Percentiles rank a stretch among this genome's conserved stretches.
phyloP scores from a whole-genome alignment of 768 basidiomycete species.

The Boletellus ananas region DNA sequence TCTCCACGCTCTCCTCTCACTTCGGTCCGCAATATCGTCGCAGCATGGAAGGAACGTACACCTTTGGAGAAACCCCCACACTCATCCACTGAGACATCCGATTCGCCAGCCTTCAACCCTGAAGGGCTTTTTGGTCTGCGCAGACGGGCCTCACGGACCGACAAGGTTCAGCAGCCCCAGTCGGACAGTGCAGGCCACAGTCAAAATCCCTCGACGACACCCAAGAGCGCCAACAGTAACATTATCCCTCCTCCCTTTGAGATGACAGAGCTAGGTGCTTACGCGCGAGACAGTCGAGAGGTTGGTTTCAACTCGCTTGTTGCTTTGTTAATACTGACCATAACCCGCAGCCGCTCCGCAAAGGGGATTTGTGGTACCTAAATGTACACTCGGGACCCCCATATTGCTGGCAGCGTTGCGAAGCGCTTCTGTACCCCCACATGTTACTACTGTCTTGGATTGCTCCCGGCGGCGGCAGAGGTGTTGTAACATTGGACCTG shows the following conservation, averaged over 20 bases:
- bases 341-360: constrained; percentile 68
- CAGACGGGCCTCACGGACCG: constrained; percentile 29
- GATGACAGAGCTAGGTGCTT: constrained; percentile 43
- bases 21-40: constrained; percentile 75
- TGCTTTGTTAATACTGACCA: constrained; percentile 8
- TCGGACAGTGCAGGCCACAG: constrained; percentile 9
- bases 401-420: constrained; percentile 77
- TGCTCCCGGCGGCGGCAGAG: constrained; percentile 75
- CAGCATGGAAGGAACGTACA: constrained; percentile 76
- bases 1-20: constrained; percentile 69
- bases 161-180: constrained; percentile 13
- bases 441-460: constrained; percentile 86
- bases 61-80: constrained; percentile 35
- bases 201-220: constrained; percentile 19
- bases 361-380: constrained; percentile 86
- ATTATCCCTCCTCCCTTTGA: constrained; percentile 46
- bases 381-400: constrained; percentile 84
- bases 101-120: constrained; percentile 32
- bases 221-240: constrained; percentile 29
- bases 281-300: constrained; percentile 40
- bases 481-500: constrained; percentile 82
- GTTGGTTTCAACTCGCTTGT: constrained; percentile 26
- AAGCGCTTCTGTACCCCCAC: constrained; percentile 78
- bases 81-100: constrained; percentile 37
- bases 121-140: constrained; percentile 35